These are phyloP conservation scores for Cavenderia fasciculata DNA, from an alignment of 78 protist species.

Conservation along the genomic window DNA sequence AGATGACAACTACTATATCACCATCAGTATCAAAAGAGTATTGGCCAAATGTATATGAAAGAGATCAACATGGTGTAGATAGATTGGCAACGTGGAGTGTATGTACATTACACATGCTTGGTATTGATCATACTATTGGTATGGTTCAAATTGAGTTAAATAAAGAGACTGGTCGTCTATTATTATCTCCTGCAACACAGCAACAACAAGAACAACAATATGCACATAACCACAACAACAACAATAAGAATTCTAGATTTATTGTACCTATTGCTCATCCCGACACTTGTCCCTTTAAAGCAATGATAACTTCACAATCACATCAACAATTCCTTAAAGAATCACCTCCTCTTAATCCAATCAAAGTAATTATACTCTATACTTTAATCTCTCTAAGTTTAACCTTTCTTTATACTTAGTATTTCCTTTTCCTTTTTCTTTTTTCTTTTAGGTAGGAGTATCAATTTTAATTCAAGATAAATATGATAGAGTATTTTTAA, in stretches of 20 bases:
- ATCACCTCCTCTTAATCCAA: not conserved
- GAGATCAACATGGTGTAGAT: not conserved
- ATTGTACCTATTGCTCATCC: constrained; percentile 42
- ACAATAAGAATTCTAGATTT: not conserved
- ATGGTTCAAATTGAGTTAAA: constrained; percentile 20
- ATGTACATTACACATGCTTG: constrained; percentile 9
- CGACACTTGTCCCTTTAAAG: constrained; percentile 41
- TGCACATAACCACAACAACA: not conserved
- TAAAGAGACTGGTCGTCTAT: constrained; percentile 9
- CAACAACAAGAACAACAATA: too few relatives aligned
- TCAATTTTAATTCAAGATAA: constrained; percentile 34
- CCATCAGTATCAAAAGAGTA: too few relatives aligned
- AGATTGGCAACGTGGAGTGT: constrained; percentile 8
- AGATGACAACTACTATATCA: too few relatives aligned
- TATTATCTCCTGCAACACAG: not conserved
- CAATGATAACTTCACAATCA: constrained; percentile 34
- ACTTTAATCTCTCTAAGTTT: too few relatives aligned
- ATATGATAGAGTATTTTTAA: constrained; percentile 26
- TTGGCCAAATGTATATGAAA: constrained; percentile 15
- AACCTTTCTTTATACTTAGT: not conserved
- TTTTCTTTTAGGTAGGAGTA: constrained; percentile 33
- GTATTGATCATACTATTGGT: constrained; percentile 7
- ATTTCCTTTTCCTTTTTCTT: not conserved
- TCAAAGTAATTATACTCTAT: too few relatives aligned
- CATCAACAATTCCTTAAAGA: constrained; percentile 34